Percentiles rank a stretch among this genome's conserved stretches.
phyloP scores from a whole-genome alignment of 352 stramenopile species.

The Phytophthora pinifolia region DNA sequence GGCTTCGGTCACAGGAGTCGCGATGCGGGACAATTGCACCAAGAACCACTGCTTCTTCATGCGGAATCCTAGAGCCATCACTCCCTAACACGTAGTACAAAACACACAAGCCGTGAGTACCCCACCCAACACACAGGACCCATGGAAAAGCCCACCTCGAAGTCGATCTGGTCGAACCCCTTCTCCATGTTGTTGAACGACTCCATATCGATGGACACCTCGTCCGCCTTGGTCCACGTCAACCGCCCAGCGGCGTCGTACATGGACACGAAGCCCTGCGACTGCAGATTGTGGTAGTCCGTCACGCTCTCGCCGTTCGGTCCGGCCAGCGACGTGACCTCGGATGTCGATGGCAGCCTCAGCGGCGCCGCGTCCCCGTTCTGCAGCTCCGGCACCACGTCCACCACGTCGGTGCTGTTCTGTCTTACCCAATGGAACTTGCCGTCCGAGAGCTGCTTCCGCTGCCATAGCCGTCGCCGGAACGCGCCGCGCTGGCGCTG shows the following conservation, averaged over 20 bases:
- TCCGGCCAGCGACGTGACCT: constrained; percentile 24
- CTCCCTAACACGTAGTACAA: constrained; percentile 29
- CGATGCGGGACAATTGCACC: constrained; percentile 62
- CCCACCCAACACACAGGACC: neutral
- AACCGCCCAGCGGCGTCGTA: constrained; percentile 56
- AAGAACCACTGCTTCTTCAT: constrained; percentile 88
- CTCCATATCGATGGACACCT: constrained; percentile 73
- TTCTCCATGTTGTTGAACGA: constrained; percentile 44
- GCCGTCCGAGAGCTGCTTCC: constrained; percentile 53
- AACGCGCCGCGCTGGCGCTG: constrained; percentile 71
- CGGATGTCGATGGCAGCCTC: constrained; percentile 21
- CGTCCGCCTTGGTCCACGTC: constrained; percentile 59
- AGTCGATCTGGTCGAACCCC: constrained; percentile 49
- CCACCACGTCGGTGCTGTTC: constrained; percentile 50
- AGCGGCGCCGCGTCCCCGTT: constrained; percentile 12
- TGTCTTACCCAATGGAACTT: constrained; percentile 79
- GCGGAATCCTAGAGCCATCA: constrained; percentile 78
- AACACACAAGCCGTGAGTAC: neutral
- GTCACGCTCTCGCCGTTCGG: constrained; percentile 55
- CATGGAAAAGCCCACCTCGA: constrained; percentile 41
- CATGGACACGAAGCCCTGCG: constrained; percentile 70
- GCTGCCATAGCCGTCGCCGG: constrained; percentile 63
- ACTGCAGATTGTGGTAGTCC: constrained; percentile 60
- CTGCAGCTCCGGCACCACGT: constrained; percentile 20
- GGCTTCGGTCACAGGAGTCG: constrained; percentile 60